Conservation (phyloP, 352 stramenopile species). For the Globisporangium irregulare region DNA sequence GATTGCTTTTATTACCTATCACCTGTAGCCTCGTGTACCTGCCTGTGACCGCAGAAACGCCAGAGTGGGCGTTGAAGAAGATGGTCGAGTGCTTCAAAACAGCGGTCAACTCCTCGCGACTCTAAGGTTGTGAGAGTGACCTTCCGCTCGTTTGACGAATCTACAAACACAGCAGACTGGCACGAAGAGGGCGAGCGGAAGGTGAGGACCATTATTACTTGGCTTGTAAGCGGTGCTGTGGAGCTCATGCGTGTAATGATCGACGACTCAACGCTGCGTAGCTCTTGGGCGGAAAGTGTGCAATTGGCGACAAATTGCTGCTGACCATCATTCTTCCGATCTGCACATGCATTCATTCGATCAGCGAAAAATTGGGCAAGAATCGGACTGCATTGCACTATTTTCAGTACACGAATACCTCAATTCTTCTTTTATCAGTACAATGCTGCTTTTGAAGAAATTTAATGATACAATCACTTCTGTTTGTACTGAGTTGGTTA, state of each 20-base stretch:
- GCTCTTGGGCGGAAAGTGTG: background rate
- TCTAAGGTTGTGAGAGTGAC: conserved; percentile 11
- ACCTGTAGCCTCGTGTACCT: conserved; percentile 65
- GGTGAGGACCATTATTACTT: background rate
- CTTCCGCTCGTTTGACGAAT: background rate
- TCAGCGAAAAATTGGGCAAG: background rate
- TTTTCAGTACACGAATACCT: background rate
- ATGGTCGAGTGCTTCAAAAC: conserved; percentile 65
- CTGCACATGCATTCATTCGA: background rate
- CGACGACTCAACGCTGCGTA: background rate
- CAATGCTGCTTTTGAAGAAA: background rate
- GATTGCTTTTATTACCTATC: background rate
- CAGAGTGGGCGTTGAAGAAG: conserved; percentile 74
- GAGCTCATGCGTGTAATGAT: background rate
- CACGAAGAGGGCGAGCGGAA: background rate
- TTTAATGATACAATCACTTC: background rate
- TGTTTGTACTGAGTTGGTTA: background rate
- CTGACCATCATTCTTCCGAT: background rate
- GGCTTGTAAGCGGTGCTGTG: background rate
- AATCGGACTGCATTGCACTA: background rate
- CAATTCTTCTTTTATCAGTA: no score
- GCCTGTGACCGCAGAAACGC: conserved; percentile 72
- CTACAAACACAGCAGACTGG: background rate
- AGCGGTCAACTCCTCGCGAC: conserved; percentile 34
- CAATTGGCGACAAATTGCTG: background rate